Base-by-base conservation (phyloP, 805 yeast genomes). In the Spathaspora gorwiae region DNA sequence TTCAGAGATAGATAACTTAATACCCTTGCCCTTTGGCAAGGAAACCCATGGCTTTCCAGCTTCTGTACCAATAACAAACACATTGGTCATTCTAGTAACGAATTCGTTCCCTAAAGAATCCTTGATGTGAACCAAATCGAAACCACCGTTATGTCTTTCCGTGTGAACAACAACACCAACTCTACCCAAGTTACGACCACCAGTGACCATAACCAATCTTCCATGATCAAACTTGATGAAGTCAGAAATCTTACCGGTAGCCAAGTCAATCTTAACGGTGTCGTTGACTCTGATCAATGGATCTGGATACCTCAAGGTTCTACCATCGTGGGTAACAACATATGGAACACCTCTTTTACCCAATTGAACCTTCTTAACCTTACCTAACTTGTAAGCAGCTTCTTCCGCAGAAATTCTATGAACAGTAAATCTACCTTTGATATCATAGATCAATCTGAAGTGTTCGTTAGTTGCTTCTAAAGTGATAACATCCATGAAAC, bases 321-420 rank as follows among this genome's bases (percentile, higher is more conserved):
- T 90, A 78, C 99, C 98, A 72, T 92, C 99, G 84, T 92, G 99
- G 70, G 99, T 92, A 62, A 92, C 98, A 69, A 87, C 85, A 86
- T 88, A 92, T 70, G 99, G 99, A 66, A 92, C 82, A 71, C 96
- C 96, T 80, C 83, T 89, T 87, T 92, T 94, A 76, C 99, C 98
- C 72, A 90, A 81, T 80, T 89, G 96, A 59, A 92, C 97, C 76
- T 87, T 89, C 87, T 89, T 94, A 65, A 92, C 98, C 81, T 90
- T 92, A 70, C 88, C 97, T 71, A 92, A 86, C 80, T 92, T 92
- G 94, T 94, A 92, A 61, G 90, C 73, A 66, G 97, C 97, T 82
- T 92, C 99, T 78, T 92, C 98, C 61, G 89, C 94, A 61, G 97
- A 87, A 79, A 92, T 92, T 81, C 99, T 90, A 95, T 92, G 99